These are phyloP conservation scores for Logfia minima DNA, from an alignment of 129 eudicot species.

Conservation along the genomic window DNA sequence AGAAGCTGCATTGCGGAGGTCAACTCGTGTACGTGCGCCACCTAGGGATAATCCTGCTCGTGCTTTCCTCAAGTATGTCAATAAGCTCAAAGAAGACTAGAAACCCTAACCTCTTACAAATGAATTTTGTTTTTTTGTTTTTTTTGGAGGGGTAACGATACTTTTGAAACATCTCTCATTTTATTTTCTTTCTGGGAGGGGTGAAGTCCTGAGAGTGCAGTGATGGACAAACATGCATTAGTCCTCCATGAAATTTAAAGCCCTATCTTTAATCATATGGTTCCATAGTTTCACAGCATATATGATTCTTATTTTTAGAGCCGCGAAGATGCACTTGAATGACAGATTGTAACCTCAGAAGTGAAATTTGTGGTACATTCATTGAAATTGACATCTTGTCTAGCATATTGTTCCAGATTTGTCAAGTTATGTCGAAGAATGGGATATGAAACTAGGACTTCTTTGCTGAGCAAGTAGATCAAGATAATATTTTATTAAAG, in stretches of 20 bases:
- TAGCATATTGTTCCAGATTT: not conserved
- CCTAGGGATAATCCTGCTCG: constrained; percentile 79
- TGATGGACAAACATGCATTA: not conserved
- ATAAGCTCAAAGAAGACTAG: constrained; percentile 75
- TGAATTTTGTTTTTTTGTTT: constrained; percentile 12
- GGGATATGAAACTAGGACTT: not conserved
- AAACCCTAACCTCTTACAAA: constrained; percentile 6
- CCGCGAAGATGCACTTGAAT: not conserved
- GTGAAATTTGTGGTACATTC: not conserved
- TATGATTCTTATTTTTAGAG: not conserved
- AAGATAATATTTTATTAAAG: too few species aligned
- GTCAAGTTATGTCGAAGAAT: not conserved
- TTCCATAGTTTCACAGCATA: not conserved
- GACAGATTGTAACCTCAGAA: not conserved
- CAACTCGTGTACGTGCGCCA: constrained; percentile 90
- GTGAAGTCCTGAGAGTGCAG: not conserved
- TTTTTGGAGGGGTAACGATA: constrained; percentile 13
- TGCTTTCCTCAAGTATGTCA: constrained; percentile 81
- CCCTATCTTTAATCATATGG: not conserved
- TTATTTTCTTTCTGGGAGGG: constrained; percentile 5
- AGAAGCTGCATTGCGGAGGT: constrained; percentile 76
- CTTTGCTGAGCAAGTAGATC: not conserved
- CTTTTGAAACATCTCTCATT: not conserved
- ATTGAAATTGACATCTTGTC: not conserved
- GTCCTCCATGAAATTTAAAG: not conserved